phyloP scores from a whole-genome alignment of 1,284 basidiomycete genomes.

The Boletus sp. region DNA sequence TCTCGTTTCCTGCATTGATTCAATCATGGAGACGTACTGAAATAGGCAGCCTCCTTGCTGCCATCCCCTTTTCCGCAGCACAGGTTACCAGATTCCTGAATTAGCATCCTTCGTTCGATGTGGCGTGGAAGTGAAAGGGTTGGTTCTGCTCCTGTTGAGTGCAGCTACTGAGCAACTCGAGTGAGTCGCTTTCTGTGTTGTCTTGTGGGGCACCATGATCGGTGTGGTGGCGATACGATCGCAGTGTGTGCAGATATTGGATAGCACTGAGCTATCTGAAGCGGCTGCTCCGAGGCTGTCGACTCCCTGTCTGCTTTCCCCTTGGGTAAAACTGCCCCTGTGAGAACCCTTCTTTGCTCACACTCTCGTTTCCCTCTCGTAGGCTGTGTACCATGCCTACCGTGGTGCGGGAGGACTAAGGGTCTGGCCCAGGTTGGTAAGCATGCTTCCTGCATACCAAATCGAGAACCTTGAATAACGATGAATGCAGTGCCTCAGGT shows the following conservation, averaged over 20 bases:
- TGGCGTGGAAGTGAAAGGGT: conserved; percentile 12
- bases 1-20: conserved; percentile 13
- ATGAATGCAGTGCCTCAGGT: conserved; percentile 41
- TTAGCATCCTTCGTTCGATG: conserved; percentile 10
- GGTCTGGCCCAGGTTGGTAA: conserved; percentile 67
- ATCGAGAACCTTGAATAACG: conserved; percentile 10
- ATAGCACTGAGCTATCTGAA: not conserved
- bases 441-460: conserved; percentile 12
- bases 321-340: not conserved
- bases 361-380: conserved; percentile 49
- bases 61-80: conserved; percentile 3
- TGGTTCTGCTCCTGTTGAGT: conserved; percentile 27
- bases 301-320: not conserved
- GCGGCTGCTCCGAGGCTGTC: not conserved
- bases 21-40: conserved; percentile 12
- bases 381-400: conserved; percentile 70
- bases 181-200: conserved; percentile 5
- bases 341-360: conserved; percentile 1
- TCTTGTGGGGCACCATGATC: conserved; percentile 6
- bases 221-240: conserved; percentile 10
- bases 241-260: conserved; percentile 2
- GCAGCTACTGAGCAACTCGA: not conserved
- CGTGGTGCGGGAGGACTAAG: conserved; percentile 76
- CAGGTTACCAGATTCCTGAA: conserved; percentile 16
- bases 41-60: conserved; percentile 17